A percentile compares a stretch with the other conserved stretches of the same genome.
These are phyloP conservation scores for Mycena pura DNA, from an alignment of 768 basidiomycete species.

Conservation along the genomic window DNA sequence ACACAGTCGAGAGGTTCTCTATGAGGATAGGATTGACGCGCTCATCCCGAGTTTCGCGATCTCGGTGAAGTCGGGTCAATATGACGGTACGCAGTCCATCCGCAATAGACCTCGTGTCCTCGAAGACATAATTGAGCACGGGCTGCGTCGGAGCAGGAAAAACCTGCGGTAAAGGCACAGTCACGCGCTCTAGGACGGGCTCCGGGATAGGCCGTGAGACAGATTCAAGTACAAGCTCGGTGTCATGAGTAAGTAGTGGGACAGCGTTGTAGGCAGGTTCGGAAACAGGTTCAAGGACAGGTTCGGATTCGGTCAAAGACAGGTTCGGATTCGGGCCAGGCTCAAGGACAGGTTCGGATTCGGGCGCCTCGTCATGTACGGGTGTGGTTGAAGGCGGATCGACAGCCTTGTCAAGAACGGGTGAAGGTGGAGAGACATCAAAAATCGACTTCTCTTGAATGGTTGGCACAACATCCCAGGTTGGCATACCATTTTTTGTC, in stretches of 20 bases:
- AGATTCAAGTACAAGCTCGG: background rate
- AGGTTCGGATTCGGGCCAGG: background rate
- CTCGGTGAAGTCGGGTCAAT: slow-evolving; percentile 63
- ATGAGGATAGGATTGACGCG: slow-evolving; percentile 67
- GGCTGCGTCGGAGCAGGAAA: background rate
- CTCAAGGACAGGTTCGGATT: background rate
- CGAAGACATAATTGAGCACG: slow-evolving; percentile 18
- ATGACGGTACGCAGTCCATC: slow-evolving; percentile 72
- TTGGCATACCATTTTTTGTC: background rate
- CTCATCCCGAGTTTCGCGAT: slow-evolving; percentile 67
- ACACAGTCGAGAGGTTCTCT: slow-evolving; percentile 58
- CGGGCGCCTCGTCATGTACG: too few relatives aligned
- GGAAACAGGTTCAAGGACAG: background rate
- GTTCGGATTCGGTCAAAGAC: too few relatives aligned
- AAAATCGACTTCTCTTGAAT: background rate
- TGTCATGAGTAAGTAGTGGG: background rate
- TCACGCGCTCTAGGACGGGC: background rate
- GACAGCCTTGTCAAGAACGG: too few relatives aligned
- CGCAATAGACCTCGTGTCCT: slow-evolving; percentile 52
- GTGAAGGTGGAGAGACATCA: background rate
- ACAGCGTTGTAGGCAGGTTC: too few relatives aligned
- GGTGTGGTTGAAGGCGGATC: background rate
- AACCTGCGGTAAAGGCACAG: slow-evolving; percentile 4
- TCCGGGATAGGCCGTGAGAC: background rate
- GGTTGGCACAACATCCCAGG: slow-evolving; percentile 16